A percentile compares a stretch with the other conserved stretches of the same genome.
Evolutionary conservation across 768 basidiomycete species (phyloP).

Genomic region (Termitomyces bulborhizus): DNA sequence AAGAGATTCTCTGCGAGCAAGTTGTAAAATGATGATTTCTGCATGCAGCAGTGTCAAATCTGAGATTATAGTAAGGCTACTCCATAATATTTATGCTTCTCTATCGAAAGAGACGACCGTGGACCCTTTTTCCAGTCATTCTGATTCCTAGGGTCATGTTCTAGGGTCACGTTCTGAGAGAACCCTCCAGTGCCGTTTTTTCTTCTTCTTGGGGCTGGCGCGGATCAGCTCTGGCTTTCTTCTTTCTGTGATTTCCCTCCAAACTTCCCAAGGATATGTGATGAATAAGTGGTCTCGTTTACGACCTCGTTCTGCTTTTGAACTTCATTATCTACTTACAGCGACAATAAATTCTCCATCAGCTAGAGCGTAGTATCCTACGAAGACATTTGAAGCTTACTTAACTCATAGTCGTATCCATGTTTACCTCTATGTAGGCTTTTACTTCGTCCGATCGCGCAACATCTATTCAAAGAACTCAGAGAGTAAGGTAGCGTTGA

Average conservation of each 20-base stretch:
- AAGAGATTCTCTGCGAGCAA: background rate
- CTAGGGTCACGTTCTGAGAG: constrained; percentile 1
- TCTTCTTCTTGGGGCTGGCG: constrained; percentile 7
- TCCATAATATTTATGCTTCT: background rate
- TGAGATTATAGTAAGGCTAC: background rate
- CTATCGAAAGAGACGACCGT: no score
- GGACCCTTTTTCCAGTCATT: no score
- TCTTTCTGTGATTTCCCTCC: background rate
- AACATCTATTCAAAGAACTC: background rate
- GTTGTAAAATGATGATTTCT: background rate
- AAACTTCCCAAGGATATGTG: constrained; percentile 6
- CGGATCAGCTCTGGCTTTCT: background rate
- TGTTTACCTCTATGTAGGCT: background rate
- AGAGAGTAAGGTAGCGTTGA: background rate
- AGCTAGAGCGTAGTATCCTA: constrained; percentile 1
- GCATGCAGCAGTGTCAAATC: constrained; percentile 4
- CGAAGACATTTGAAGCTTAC: background rate
- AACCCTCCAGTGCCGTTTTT: constrained; percentile 7
- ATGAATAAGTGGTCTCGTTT: background rate
- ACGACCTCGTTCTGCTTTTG: constrained; percentile 8
- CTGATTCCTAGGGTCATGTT: constrained; percentile 5
- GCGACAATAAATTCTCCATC: background rate
- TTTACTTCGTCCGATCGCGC: background rate
- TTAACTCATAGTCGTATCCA: no score
- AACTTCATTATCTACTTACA: background rate